Evolutionary conservation across 1,284 basidiomycete genomes (phyloP).

Genomic region (Marasmius tenuissimus): DNA sequence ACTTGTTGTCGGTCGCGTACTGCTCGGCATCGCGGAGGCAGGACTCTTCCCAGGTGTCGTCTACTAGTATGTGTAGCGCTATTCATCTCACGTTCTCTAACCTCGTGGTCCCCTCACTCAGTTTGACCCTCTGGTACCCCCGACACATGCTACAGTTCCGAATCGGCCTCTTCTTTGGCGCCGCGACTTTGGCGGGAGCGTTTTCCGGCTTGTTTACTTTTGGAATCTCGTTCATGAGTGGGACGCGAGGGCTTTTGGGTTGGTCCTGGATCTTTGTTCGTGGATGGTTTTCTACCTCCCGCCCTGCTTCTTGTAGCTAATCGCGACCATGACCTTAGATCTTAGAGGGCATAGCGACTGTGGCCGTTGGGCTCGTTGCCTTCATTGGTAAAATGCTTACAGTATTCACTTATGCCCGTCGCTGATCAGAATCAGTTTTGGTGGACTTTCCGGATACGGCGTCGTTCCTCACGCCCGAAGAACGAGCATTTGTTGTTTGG

Average conservation of each 20-base stretch:
- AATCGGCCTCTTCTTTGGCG: conserved; percentile 52
- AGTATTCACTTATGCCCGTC: too few species aligned
- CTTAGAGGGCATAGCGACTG: conserved; percentile 54
- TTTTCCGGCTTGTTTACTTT: conserved; percentile 48
- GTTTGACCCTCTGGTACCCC: conserved; percentile 53
- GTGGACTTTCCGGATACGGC: conserved; percentile 62
- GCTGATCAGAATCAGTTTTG: conserved; percentile 33
- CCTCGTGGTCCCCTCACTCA: conserved; percentile 16
- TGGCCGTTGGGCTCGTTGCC: conserved; percentile 43
- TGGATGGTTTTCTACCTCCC: conserved; percentile 3
- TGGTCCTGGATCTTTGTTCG: conserved; percentile 57
- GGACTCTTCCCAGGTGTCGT: conserved; percentile 70
- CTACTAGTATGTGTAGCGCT: conserved; percentile 45
- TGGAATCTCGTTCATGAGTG: conserved; percentile 46
- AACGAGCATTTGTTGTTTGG: conserved; percentile 59
- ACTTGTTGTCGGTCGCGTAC: conserved; percentile 57
- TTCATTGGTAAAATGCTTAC: conserved; percentile 37
- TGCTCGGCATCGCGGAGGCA: conserved; percentile 66
- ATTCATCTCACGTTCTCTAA: not conserved
- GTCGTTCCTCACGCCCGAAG: conserved; percentile 57
- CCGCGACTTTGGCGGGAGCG: conserved; percentile 45
- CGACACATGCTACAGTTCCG: conserved; percentile 49
- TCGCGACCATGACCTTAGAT: conserved; percentile 32
- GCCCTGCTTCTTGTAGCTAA: not conserved
- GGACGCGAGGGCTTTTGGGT: conserved; percentile 37